Conservation (phyloP, 1,284 basidiomycete genomes). For the Baeospora myosura region DNA sequence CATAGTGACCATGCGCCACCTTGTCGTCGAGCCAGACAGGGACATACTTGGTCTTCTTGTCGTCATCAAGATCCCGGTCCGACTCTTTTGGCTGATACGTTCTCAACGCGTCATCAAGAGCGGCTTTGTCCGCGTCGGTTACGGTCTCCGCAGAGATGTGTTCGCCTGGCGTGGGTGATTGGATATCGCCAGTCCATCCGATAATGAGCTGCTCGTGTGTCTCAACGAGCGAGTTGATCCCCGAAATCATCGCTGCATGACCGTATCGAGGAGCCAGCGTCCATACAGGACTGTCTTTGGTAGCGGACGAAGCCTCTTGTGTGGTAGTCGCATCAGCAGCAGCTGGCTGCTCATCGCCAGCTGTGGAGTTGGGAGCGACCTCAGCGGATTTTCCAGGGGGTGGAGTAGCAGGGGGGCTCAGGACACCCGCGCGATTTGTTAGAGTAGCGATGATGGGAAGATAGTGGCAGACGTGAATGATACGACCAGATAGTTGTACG, state of each 20-base stretch:
- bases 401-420: slow-evolving; percentile 66
- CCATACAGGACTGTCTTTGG: slow-evolving; percentile 45
- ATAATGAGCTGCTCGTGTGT: slow-evolving; percentile 88
- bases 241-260: slow-evolving; percentile 93
- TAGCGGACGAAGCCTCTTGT: no score
- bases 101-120: slow-evolving; percentile 54
- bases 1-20: slow-evolving; percentile 89
- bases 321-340: slow-evolving; percentile 13
- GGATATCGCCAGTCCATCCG: slow-evolving; percentile 90
- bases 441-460: slow-evolving; percentile 64
- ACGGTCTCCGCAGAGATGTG: slow-evolving; percentile 49
- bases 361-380: slow-evolving; percentile 23
- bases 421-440: slow-evolving; percentile 40
- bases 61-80: slow-evolving; percentile 50
- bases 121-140: slow-evolving; percentile 49
- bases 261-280: slow-evolving; percentile 77
- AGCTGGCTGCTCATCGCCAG: slow-evolving; percentile 10
- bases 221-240: slow-evolving; percentile 77
- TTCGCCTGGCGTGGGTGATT: slow-evolving; percentile 33
- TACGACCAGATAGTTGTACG: slow-evolving; percentile 71
- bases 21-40: slow-evolving; percentile 92
- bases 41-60: slow-evolving; percentile 62
- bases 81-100: slow-evolving; percentile 53
- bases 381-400: slow-evolving; percentile 36
- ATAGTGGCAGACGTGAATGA: slow-evolving; percentile 84